These are phyloP conservation scores for Termitomyces bulborhizus DNA, from an alignment of 768 basidiomycete genomes.

Conservation along the genomic window DNA sequence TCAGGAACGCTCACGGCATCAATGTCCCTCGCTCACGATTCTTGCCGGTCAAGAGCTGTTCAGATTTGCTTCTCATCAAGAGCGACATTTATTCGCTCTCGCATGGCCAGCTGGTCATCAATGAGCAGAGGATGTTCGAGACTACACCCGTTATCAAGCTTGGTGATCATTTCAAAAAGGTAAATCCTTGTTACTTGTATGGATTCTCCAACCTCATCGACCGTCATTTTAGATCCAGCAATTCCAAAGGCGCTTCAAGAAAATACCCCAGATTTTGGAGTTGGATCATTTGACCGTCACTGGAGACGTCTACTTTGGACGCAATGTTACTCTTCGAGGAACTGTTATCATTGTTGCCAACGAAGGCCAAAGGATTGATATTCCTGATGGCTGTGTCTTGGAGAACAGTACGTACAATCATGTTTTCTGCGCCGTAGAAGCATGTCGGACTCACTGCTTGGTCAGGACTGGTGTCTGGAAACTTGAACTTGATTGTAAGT, in stretches of 20 bases:
- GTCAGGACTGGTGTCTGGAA: conserved; percentile 71
- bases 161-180: conserved; percentile 96
- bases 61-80: conserved; percentile 84
- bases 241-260: conserved; percentile 95
- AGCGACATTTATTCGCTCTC: conserved; percentile 87
- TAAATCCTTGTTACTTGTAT: conserved; percentile 18
- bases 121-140: conserved; percentile 74
- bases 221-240: conserved; percentile 51
- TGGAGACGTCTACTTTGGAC: conserved; percentile 87
- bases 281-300: conserved; percentile 93
- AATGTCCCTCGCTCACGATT: conserved; percentile 94
- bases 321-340: conserved; percentile 78
- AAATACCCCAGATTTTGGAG: conserved; percentile 86
- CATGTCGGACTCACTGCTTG: background rate
- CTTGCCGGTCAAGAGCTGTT: conserved; percentile 88
- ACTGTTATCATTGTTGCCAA: conserved; percentile 88
- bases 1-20: conserved; percentile 86
- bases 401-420: conserved; percentile 50
- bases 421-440: background rate
- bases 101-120: conserved; percentile 86
- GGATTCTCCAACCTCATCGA: background rate
- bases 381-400: conserved; percentile 76
- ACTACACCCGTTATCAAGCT: conserved; percentile 95
- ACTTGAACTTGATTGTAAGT: conserved; percentile 73
- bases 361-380: conserved; percentile 76